Percentiles rank a stretch among this genome's conserved stretches.
Conservation (phyloP, 2,329 filamentous ascomycete genomes). For the Trichophyton mentagrophytes region DNA sequence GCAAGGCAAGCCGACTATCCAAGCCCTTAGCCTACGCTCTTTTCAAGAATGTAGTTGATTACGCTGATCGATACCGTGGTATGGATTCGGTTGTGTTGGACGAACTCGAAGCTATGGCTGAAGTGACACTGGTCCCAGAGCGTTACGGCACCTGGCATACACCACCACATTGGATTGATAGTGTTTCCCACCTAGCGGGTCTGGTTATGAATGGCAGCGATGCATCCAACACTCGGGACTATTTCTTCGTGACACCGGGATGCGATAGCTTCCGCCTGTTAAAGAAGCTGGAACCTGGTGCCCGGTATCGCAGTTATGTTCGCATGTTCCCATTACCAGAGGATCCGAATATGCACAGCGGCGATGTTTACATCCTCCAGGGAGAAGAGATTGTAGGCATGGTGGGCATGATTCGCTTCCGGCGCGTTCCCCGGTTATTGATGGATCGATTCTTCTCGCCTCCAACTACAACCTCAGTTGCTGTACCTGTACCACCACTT, state of each 20-base stretch:
- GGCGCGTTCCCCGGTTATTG: not conserved
- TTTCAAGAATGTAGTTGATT: conserved; percentile 25
- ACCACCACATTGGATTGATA: conserved; percentile 25
- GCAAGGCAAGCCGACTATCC: conserved; percentile 22
- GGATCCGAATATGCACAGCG: conserved; percentile 12
- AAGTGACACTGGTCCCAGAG: conserved; percentile 17
- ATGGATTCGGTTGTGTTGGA: conserved; percentile 29
- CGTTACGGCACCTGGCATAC: conserved; percentile 14
- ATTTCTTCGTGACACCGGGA: conserved; percentile 27
- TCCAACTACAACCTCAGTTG: conserved; percentile 10
- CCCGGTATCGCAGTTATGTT: not conserved
- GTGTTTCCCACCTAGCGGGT: conserved; percentile 24
- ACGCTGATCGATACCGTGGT: conserved; percentile 22
- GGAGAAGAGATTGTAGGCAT: conserved; percentile 21
- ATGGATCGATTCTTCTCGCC: conserved; percentile 4
- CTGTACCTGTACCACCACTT: not conserved
- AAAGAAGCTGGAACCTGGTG: not conserved
- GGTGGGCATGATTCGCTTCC: conserved; percentile 13
- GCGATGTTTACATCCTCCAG: conserved; percentile 20
- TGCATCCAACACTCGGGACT: conserved; percentile 16
- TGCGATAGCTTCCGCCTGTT: conserved; percentile 21
- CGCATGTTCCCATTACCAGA: conserved; percentile 11
- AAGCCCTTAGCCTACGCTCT: conserved; percentile 27
- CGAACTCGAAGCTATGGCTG: conserved; percentile 26
- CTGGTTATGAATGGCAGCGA: conserved; percentile 29